Percentiles rank a stretch among this genome's conserved stretches.
Conservation (phyloP, 1,284 basidiomycete species). For the Retiboletus flavoniger region DNA sequence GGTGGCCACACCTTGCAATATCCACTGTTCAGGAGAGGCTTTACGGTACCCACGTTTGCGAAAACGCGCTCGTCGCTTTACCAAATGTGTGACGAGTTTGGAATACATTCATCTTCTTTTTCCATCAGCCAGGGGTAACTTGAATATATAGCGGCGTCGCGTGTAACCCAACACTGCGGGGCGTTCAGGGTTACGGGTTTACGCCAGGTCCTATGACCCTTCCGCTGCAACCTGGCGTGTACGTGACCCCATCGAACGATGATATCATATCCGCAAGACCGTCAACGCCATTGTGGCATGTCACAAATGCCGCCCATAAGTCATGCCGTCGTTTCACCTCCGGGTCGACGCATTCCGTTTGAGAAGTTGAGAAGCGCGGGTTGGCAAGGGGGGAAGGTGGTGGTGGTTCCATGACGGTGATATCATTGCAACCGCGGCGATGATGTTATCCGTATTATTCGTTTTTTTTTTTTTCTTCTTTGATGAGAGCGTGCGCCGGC, state of each 20-base stretch:
- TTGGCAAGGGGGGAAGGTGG: too few relatives aligned
- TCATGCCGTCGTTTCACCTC: background rate
- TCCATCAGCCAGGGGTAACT: background rate
- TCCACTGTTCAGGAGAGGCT: slow-evolving; percentile 1
- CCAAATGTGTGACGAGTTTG: slow-evolving; percentile 1
- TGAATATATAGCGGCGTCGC: background rate
- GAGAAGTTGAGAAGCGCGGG: too few relatives aligned
- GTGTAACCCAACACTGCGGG: background rate
- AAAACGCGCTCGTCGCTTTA: background rate
- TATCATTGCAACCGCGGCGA: background rate
- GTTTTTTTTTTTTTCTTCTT: too few relatives aligned
- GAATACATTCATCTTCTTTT: background rate
- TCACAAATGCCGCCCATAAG: background rate
- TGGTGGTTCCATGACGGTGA: background rate
- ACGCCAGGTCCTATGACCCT: background rate
- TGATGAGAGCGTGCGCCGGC: too few relatives aligned
- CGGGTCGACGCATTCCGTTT: too few relatives aligned
- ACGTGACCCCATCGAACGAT: slow-evolving; percentile 3
- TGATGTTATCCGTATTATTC: too few relatives aligned
- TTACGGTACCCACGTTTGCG: slow-evolving; percentile 7
- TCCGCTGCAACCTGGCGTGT: background rate
- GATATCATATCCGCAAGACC: slow-evolving; percentile 14
- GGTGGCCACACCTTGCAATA: background rate
- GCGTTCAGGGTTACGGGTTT: slow-evolving; percentile 18
- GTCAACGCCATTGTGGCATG: too few relatives aligned